phyloP scores from a whole-genome alignment of 495 filamentous ascomycete species.

The Terfezia claveryi region DNA sequence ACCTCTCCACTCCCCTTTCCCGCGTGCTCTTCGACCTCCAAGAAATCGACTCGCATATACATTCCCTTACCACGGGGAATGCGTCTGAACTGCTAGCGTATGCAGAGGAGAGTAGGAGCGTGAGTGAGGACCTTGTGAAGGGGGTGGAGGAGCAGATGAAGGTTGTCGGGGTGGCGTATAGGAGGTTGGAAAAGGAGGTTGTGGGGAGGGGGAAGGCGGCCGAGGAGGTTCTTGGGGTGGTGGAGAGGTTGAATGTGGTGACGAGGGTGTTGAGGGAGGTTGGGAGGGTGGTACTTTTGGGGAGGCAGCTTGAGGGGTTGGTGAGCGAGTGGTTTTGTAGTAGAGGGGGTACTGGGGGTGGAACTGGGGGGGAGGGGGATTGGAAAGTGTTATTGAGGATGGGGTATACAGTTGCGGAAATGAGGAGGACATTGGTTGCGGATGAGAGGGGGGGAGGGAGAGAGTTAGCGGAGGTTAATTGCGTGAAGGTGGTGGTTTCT shows the following conservation, averaged over 20 bases:
- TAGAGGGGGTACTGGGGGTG: conserved; percentile 6
- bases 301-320: conserved; percentile 25
- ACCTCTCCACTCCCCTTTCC: conserved; percentile 45
- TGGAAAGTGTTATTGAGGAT: conserved; percentile 14
- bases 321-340: background rate
- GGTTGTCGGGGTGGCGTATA: conserved; percentile 91
- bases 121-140: conserved; percentile 62
- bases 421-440: background rate
- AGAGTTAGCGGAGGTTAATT: conserved; percentile 13
- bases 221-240: conserved; percentile 72
- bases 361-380: conserved; percentile 4
- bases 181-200: conserved; percentile 75
- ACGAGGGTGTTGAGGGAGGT: conserved; percentile 55
- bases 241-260: conserved; percentile 76
- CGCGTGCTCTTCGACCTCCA: conserved; percentile 80
- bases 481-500: conserved; percentile 18
- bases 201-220: conserved; percentile 82
- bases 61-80: conserved; percentile 63
- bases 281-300: conserved; percentile 39
- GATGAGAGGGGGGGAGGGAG: conserved; percentile 6
- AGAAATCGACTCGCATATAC: conserved; percentile 89
- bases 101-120: conserved; percentile 58
- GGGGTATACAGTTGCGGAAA: background rate
- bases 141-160: conserved; percentile 87
- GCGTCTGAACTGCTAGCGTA: conserved; percentile 29